Evolutionary conservation across 1,284 basidiomycete genomes (phyloP), one percentile per base, ranked within the genome.

Genomic region (Paramarasmius palmivorus): DNA sequence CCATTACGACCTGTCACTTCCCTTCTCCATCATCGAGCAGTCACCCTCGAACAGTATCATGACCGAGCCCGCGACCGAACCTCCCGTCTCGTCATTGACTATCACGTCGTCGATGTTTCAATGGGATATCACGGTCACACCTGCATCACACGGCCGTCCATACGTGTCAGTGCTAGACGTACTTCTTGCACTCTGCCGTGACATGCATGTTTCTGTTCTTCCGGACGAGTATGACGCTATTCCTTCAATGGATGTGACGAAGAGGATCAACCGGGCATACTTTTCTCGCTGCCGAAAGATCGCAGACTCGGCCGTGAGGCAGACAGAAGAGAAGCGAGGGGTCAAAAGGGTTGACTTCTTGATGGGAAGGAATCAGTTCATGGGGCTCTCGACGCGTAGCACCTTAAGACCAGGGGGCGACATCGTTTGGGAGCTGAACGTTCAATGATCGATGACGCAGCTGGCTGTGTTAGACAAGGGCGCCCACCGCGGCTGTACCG

Each of bases 1-100:
- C 47, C 46, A 65, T 41, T 74, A 74, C 54, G 70, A 78, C 59
- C 57, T 69, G 35, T 67, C 72, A 0, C 59, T 63, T 25, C 66
- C 65, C 1, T 65, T 69, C 0, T 55, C 61, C 17, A 62, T 61
- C 7, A 60, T 73, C 29, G 59, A 63, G 4, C 54, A 61, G 15
- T 53, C 50, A 34, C 54, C 54, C 19, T 48, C 57, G 15, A 47
- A 62, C 14, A 63, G 62, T 38, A 53, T 57, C 8, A 63, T 70
- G 29, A 51, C 59, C 7, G 67, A 71, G 54, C 56, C 68, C 4
- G 70, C 71, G 12, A 71, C 68, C 2, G 60, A 65, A 6, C 66
- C 69, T 12, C 61, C 64, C 1, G 58, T 68, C n/a, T 58, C 62
- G 20, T 60, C 54, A 26, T 59, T 72, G 39, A 61, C 59, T 17